Evolutionary conservation across 129 eudicot genomes (phyloP).

Genomic region (Saposhnikovia divaricata): DNA sequence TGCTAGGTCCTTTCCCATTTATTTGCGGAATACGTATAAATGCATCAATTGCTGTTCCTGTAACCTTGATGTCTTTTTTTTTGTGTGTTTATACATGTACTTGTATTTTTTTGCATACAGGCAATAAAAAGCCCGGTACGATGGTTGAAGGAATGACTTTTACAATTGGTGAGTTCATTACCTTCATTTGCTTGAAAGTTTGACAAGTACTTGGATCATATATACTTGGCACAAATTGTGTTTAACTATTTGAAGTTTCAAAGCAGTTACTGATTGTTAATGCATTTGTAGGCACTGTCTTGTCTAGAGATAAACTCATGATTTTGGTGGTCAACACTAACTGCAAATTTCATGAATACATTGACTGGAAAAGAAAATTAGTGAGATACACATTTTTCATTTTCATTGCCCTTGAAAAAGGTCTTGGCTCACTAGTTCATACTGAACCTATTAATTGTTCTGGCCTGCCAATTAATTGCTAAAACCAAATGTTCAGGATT

Average conservation of each 20-base stretch:
- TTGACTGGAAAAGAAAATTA: background rate
- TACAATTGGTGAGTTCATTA: slow-evolving; percentile 66
- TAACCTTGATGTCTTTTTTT: background rate
- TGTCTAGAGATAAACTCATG: background rate
- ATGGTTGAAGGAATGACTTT: slow-evolving; percentile 98
- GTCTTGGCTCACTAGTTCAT: background rate
- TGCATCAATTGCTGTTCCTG: background rate
- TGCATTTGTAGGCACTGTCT: background rate
- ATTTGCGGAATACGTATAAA: background rate
- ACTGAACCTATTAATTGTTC: background rate
- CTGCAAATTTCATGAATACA: background rate
- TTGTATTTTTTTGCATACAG: slow-evolving; percentile 32
- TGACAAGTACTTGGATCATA: background rate
- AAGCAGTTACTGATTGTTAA: background rate
- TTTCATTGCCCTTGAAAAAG: background rate
- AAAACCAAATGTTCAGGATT: background rate
- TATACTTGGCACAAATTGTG: background rate
- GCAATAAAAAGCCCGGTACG: slow-evolving; percentile 65
- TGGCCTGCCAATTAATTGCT: background rate
- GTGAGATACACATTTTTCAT: background rate
- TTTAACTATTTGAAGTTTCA: background rate
- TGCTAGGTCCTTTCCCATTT: background rate
- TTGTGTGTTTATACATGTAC: background rate
- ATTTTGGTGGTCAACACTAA: background rate
- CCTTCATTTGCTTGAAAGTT: background rate